These are phyloP conservation scores for Pseudogymnoascus sp. DNA, from an alignment of 2,329 filamentous ascomycete genomes.

Conservation along the genomic window DNA sequence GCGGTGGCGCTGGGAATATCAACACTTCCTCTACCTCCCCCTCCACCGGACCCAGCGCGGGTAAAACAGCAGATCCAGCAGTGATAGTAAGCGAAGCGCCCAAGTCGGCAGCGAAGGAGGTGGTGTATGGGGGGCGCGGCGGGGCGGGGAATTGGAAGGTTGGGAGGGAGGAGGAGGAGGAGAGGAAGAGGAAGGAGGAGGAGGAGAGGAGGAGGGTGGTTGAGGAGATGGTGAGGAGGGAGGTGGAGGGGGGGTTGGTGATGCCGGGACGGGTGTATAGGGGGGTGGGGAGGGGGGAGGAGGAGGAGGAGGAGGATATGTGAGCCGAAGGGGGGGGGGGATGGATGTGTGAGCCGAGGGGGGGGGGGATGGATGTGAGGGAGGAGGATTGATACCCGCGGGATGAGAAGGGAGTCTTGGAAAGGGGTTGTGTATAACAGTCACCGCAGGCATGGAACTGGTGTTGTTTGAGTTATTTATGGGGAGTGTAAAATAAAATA, in stretches of 20 bases:
- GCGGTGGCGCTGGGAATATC: background rate
- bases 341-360: background rate
- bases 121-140: slow-evolving; percentile 38
- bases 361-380: background rate
- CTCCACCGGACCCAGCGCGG: background rate
- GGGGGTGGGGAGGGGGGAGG: slow-evolving; percentile 13
- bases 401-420: background rate
- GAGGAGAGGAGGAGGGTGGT: slow-evolving; percentile 36
- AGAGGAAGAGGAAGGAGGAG: slow-evolving; percentile 24
- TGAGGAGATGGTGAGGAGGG: slow-evolving; percentile 37
- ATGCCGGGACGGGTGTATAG: slow-evolving; percentile 40
- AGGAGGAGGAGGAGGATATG: slow-evolving; percentile 11
- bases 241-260: slow-evolving; percentile 41
- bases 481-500: background rate
- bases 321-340: background rate
- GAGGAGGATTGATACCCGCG: background rate
- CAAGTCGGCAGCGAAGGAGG: background rate
- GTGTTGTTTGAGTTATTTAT: background rate
- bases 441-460: too few relatives aligned
- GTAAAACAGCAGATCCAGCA: too few relatives aligned
- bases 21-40: background rate
- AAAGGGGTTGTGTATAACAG: background rate
- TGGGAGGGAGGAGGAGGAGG: slow-evolving; percentile 20
- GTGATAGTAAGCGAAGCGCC: background rate
- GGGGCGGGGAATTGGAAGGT: slow-evolving; percentile 49